Conservation (phyloP, 1,284 basidiomycete genomes). For the Leccinum pseudoinsigne region DNA sequence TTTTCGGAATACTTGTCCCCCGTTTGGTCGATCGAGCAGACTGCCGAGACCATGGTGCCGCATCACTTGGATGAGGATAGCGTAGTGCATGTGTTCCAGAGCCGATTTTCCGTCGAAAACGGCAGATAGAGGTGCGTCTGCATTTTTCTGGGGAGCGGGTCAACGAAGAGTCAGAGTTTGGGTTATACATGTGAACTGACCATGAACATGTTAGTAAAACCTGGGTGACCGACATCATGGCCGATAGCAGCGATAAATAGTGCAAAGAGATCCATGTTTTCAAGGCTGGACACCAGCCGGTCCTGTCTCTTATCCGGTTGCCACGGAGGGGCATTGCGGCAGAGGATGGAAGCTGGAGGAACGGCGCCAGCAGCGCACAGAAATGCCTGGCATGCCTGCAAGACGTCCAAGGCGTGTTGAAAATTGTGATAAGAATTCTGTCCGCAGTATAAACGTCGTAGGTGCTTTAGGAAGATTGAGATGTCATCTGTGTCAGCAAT, state of each 20-base stretch:
- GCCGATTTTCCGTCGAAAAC: slow-evolving; percentile 90
- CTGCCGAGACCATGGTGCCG: slow-evolving; percentile 76
- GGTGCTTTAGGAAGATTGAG: slow-evolving; percentile 74
- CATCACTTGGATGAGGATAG: slow-evolving; percentile 81
- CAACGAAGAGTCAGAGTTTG: slow-evolving; percentile 3
- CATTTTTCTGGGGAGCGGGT: slow-evolving; percentile 74
- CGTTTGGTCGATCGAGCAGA: slow-evolving; percentile 54
- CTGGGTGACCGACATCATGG: slow-evolving; percentile 95
- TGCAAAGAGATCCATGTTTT: slow-evolving; percentile 75
- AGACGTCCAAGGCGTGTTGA: slow-evolving; percentile 91
- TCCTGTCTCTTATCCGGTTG: slow-evolving; percentile 43
- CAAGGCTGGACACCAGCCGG: slow-evolving; percentile 52
- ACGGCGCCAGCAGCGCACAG: slow-evolving; percentile 75
- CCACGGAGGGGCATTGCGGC: slow-evolving; percentile 47
- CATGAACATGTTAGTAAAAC: slow-evolving; percentile 90
- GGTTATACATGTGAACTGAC: slow-evolving; percentile 44
- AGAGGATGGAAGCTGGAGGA: slow-evolving; percentile 64
- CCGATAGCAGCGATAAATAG: slow-evolving; percentile 90
- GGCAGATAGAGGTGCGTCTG: slow-evolving; percentile 81
- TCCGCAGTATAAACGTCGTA: slow-evolving; percentile 83
- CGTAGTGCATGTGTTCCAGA: slow-evolving; percentile 91
- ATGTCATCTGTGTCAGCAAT: slow-evolving; percentile 56
- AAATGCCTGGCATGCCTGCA: slow-evolving; percentile 90
- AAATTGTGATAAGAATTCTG: slow-evolving; percentile 97
- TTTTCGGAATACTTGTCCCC: slow-evolving; percentile 62